Base-by-base conservation (phyloP, 2,329 filamentous ascomycete species). In the Alternaria arbusti region DNA sequence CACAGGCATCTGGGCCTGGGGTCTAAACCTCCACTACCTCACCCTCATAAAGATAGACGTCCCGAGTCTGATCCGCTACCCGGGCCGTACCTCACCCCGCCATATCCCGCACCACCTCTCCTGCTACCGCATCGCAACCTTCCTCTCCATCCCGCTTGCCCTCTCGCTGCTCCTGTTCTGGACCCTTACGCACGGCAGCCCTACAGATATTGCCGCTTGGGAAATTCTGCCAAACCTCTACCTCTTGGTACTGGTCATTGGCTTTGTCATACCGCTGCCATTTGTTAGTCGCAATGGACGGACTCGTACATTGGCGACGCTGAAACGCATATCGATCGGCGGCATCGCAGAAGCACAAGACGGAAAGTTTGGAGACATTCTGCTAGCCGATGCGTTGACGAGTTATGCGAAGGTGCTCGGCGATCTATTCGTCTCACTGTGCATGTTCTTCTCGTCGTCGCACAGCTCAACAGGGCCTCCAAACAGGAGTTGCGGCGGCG, bases 1-100 rank as follows among this genome's bases (percentile, higher is more conserved):
- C 52, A 64, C 70, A 96, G 94, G 93, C 71, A 90, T 97, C 75
- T 98, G 95, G 95, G 94, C 93, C 78, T 99, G 95, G 94, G 94
- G 91, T 69, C 81, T 91, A 72, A 98, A 97, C 83, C 88, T 98
- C 44, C 94, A 97, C 78, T 94, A 93, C 82, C 89, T 98, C 64
- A 86, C 90, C 74, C 82, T 88, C 62, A 85, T 89, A 74, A 91
- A 91, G 78, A 96, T 99, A 83, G 93, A 97, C 80, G 92, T 97
- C 59, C 92, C 93, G 20, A 86, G 89, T 30, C 86, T 98, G 61
- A 93, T 98, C 73, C 90, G 92, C 79, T 98, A 98, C 80, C 93
- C 94, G 43, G 84, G 87, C 45, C 91, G 93, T 69, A 83, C 89
- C 55, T 91, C 90, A 54, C 83, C 89, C 63, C 86, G 89, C 64